These are phyloP conservation scores for Arachis stenosperma DNA, from an alignment of 306 rosid species.

Conservation along the genomic window DNA sequence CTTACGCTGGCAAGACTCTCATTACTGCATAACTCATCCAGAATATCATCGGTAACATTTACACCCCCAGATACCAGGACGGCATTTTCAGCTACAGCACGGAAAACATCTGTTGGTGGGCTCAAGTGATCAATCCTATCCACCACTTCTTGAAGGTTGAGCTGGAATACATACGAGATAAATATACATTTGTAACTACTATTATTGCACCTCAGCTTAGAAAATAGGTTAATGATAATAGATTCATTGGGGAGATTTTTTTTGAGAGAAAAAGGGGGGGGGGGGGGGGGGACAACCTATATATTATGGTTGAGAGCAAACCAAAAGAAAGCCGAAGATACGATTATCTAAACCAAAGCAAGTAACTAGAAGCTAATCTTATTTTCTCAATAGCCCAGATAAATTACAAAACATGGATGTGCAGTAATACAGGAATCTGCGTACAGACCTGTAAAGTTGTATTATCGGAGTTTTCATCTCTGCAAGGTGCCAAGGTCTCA, in stretches of 20 bases:
- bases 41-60: constrained; percentile 53
- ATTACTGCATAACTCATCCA: constrained; percentile 74
- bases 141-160: constrained; percentile 59
- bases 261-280: no score
- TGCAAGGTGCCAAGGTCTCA: constrained; percentile 39
- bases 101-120: constrained; percentile 67
- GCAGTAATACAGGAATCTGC: constrained; percentile 7
- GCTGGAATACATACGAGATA: constrained; percentile 45
- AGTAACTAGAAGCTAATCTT: not conserved
- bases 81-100: constrained; percentile 73
- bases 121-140: constrained; percentile 58
- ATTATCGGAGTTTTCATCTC: constrained; percentile 44
- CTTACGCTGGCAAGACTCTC: constrained; percentile 71
- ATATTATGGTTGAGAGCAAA: constrained; percentile 9
- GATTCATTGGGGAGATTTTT: not conserved
- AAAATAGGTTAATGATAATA: constrained; percentile 4
- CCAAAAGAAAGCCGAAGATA: not conserved
- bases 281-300: not conserved
- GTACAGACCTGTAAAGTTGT: constrained; percentile 68
- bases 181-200: constrained; percentile 10
- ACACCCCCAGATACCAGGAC: constrained; percentile 54
- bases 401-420: constrained; percentile 24
- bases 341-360: constrained; percentile 4
- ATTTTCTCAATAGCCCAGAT: constrained; percentile 8
- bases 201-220: constrained; percentile 3